Evolutionary conservation across 345 rosid genomes (phyloP), one percentile per base, ranked within the genome.

Genomic region (Lepidium aucheri): DNA sequence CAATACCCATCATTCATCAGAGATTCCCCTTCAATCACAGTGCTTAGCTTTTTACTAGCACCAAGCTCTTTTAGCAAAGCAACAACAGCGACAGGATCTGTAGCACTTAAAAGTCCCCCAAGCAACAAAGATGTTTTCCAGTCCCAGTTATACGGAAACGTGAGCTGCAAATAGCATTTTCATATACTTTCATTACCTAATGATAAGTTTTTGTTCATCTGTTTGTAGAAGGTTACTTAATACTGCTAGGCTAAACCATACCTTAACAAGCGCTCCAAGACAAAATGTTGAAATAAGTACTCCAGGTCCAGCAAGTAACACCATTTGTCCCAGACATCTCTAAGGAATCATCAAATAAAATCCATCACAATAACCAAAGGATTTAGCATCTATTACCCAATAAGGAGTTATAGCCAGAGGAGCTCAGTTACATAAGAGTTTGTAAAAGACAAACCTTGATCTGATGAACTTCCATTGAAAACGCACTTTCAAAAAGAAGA

Each of bases 61-160:
- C 97, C 99, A 77, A 94, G 97, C 57, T 94, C 99, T 73, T 85
- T 94, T 61, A 94, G 70, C 63, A 94, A 74, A 75, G 97, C 96
- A 71, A 94, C 97, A 63, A 94, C 99, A 69, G 99, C 97, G 34
- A 90, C 99, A 56, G 97, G 99, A 81, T 94, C 99, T 7, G 99
- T 90, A 54, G 97, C 97, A 86, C 97, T 88, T 66, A 90, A 67
- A 70, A 90, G 97, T 71, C 99, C 99, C 53, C 97, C 99, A 52
- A 94, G 93, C 80, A 90, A 79, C 84, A 94, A 77, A 17, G 97
- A 86, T 18, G 84, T 85, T 83, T 78, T 90, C 99, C 97, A 94
- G 63, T 78, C 86, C 99, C 99, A 94, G 8, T 80, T 57, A 59
- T 88, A 94, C 33, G 99, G 99, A 75, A 94, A 90, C 54, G 76